Conservation (phyloP, 2,329 filamentous ascomycete species). For the Keithomyces neogunnii region DNA sequence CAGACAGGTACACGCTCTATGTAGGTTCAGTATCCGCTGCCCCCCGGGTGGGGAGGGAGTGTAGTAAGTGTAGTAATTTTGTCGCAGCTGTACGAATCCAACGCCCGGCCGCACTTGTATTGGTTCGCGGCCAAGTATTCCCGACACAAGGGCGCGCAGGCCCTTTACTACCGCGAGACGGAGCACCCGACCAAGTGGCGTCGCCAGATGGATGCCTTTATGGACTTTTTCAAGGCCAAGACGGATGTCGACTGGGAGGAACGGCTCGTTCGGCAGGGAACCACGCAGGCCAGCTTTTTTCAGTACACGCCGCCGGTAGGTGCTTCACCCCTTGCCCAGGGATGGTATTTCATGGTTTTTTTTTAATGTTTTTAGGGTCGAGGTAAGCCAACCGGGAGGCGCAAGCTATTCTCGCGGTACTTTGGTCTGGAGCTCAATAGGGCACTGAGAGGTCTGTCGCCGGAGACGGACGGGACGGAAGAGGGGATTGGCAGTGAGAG, state of each 20-base stretch:
- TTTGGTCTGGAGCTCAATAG: constrained; percentile 26
- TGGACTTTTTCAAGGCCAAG: constrained; percentile 47
- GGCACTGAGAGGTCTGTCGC: constrained; percentile 17
- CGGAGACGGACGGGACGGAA: neutral
- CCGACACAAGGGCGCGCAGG: constrained; percentile 28
- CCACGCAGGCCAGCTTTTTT: constrained; percentile 25
- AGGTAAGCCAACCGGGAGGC: constrained; percentile 29
- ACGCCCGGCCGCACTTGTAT: constrained; percentile 50
- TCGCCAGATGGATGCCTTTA: constrained; percentile 42
- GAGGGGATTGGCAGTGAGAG: neutral
- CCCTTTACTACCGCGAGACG: constrained; percentile 30
- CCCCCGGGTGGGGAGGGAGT: neutral
- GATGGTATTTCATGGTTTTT: neutral
- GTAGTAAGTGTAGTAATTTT: too few species aligned
- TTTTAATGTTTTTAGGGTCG: constrained; percentile 16
- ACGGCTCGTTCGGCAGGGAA: constrained; percentile 29
- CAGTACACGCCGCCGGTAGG: constrained; percentile 40
- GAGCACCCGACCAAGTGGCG: constrained; percentile 28
- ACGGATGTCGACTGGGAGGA: constrained; percentile 54
- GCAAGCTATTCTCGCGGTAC: constrained; percentile 23
- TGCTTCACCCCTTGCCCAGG: neutral
- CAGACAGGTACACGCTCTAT: constrained; percentile 30
- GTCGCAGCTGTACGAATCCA: constrained; percentile 58
- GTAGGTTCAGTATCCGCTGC: constrained; percentile 28
- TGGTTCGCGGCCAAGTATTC: constrained; percentile 46